A percentile compares a stretch with the other conserved stretches of the same genome.
These are phyloP conservation scores for Chaetomium sp. DNA, from an alignment of 2,329 filamentous ascomycete species.

Conservation along the genomic window DNA sequence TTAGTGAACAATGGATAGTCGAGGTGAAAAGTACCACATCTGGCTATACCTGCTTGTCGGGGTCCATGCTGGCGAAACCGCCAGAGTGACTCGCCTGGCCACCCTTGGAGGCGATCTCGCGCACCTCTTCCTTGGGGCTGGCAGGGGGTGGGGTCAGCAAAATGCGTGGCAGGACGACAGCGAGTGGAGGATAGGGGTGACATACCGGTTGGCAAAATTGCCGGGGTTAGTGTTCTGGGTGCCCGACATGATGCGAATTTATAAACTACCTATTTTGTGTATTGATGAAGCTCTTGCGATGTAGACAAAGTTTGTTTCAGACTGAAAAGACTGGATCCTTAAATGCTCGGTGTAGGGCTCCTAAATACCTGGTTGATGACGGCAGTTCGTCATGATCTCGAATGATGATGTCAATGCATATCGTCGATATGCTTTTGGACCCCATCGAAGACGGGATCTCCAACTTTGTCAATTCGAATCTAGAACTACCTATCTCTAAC, in stretches of 20 bases:
- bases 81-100: constrained; percentile 44
- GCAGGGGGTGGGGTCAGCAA: neutral
- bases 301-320: neutral
- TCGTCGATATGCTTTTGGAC: too few relatives aligned
- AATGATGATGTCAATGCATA: neutral
- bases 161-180: neutral
- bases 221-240: constrained; percentile 40
- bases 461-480: neutral
- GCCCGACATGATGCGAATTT: constrained; percentile 30
- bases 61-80: constrained; percentile 47
- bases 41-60: constrained; percentile 37
- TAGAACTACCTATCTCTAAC: too few relatives aligned
- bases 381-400: neutral
- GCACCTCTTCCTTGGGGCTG: constrained; percentile 49
- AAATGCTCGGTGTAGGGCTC: neutral
- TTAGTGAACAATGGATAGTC: constrained; percentile 5
- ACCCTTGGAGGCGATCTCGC: constrained; percentile 47
- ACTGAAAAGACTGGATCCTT: neutral
- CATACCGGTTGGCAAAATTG: constrained; percentile 45
- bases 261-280: neutral
- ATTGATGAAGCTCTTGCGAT: neutral
- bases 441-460: neutral
- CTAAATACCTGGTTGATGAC: neutral
- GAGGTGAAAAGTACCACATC: too few relatives aligned
- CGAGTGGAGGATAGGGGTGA: too few relatives aligned